Evolutionary conservation across 2,329 filamentous ascomycete species (phyloP), one percentile per base, ranked within the genome.

Genomic region (Albifimbria verrucaria): DNA sequence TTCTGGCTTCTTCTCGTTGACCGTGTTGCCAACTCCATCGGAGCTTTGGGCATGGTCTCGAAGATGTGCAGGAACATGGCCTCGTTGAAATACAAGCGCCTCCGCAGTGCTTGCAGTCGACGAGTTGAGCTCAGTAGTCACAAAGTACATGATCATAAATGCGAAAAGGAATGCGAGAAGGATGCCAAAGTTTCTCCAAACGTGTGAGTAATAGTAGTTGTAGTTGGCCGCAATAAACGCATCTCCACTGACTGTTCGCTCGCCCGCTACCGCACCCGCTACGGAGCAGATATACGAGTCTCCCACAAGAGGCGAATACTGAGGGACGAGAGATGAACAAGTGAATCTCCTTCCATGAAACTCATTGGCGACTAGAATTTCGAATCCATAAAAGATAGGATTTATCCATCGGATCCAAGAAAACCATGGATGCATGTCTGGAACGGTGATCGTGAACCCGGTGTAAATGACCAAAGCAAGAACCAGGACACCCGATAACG

Each of bases 331-430:
- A 4, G 47, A 23, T 15, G 46, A 26, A 6, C 53, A 55, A 4
- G n/a, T 26, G 21, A 55, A 50, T 9, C 32, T 10, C 17, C 24
- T 41, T 12, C 47, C 50, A 32, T 55, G 50, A 59, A 87, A 85
- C 65, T 92, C 88, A 67, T 90, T 90, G 53, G 82, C 74, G 74
- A 88, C 81, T 28, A 89, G 71, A 3, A 80, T 77, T 63, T 90
- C 86, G 61, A 89, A 90, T 2, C 77, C 83, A 61, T 89, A 90
- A 23, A 77, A 81, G 44, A 90, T 77, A 3, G 86, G 85, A 58
- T 89, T 84, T 50, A 89, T 72, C 67, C 83, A 89, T 48, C 83
- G 81, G 52, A 90, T 85, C 87, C 87, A 90, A 36, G 80, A 71
- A 47, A 85, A 83, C 86, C 87, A 91, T 1, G 79, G 81, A n/a